These are phyloP conservation scores for Haplosporangium gracile DNA, from an alignment of 192 early-diverging fungal species.

Conservation along the genomic window DNA sequence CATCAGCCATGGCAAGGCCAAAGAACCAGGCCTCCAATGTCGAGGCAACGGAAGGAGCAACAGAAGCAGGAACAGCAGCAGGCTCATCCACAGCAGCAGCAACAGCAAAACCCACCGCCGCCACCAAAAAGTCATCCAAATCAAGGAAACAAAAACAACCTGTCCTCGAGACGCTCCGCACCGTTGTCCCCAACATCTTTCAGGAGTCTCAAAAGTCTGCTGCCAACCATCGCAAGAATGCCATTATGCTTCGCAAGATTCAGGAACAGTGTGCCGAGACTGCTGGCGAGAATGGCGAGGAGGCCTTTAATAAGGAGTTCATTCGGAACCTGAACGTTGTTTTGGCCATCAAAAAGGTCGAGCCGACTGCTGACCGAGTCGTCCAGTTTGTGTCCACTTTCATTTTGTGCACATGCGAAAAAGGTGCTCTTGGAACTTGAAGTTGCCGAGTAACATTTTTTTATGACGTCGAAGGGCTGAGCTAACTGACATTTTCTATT, in stretches of 20 bases:
- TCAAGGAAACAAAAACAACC: conserved; percentile 54
- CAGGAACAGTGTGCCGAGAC: conserved; percentile 68
- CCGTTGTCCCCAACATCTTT: conserved; percentile 76
- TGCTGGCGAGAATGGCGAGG: conserved; percentile 66
- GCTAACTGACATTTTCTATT: too few species aligned
- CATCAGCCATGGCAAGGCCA: conserved; percentile 26
- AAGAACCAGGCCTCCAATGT: conserved; percentile 15
- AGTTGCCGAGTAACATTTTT: background rate
- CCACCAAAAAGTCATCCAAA: conserved; percentile 12
- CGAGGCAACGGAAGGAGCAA: background rate
- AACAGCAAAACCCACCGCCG: background rate
- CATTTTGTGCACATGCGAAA: conserved; percentile 77
- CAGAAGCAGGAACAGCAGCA: background rate
- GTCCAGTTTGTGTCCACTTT: conserved; percentile 82
- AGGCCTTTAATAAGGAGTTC: conserved; percentile 80
- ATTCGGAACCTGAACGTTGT: conserved; percentile 86
- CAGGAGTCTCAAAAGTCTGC: conserved; percentile 79
- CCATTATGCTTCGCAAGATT: conserved; percentile 80
- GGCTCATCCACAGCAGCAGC: background rate
- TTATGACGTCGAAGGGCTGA: background rate
- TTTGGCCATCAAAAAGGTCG: conserved; percentile 79
- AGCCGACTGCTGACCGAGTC: conserved; percentile 76
- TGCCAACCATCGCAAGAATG: conserved; percentile 78
- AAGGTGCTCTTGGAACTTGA: conserved; percentile 50
- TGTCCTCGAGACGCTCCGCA: conserved; percentile 51